These are phyloP conservation scores for Microbotryum lychnidis-dioicae DNA, from an alignment of 1,284 basidiomycete species.

Conservation along the genomic window DNA sequence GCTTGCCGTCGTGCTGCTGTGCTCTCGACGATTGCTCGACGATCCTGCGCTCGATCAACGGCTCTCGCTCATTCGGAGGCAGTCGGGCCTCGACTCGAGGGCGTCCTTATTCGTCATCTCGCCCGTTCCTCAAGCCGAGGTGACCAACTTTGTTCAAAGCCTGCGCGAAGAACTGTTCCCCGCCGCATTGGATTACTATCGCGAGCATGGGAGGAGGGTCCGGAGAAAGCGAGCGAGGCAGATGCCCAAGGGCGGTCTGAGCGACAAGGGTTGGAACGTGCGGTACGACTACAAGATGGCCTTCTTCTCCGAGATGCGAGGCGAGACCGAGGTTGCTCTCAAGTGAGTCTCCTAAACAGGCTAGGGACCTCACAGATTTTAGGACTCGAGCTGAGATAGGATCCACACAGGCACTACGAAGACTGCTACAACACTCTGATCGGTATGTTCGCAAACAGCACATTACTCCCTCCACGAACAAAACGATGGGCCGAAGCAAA, in stretches of 20 bases:
- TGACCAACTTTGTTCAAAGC: constrained; percentile 74
- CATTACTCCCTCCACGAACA: constrained; percentile 77
- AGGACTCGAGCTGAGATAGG: constrained; percentile 14
- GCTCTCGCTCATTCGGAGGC: constrained; percentile 73
- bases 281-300: constrained; percentile 95
- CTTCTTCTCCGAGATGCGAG: constrained; percentile 85
- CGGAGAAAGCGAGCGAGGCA: constrained; percentile 61
- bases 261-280: constrained; percentile 87
- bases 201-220: constrained; percentile 80
- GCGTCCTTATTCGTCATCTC: constrained; percentile 90
- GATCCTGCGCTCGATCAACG: constrained; percentile 72
- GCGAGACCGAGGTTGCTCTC: constrained; percentile 78
- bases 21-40: constrained; percentile 69
- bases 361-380: neutral
- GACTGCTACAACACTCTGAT: constrained; percentile 74
- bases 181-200: constrained; percentile 83
- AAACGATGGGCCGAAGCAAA: constrained; percentile 98
- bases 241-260: constrained; percentile 51
- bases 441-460: constrained; percentile 61
- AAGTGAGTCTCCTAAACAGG: constrained; percentile 49
- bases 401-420: constrained; percentile 64
- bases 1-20: constrained; percentile 88
- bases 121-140: constrained; percentile 70
- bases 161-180: constrained; percentile 82
- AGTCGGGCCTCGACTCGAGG: constrained; percentile 78